Percentiles rank a stretch among this genome's conserved stretches.
phyloP scores from a whole-genome alignment of 1,139 yeast species.

The Suzukiozyma palmioleophila region DNA sequence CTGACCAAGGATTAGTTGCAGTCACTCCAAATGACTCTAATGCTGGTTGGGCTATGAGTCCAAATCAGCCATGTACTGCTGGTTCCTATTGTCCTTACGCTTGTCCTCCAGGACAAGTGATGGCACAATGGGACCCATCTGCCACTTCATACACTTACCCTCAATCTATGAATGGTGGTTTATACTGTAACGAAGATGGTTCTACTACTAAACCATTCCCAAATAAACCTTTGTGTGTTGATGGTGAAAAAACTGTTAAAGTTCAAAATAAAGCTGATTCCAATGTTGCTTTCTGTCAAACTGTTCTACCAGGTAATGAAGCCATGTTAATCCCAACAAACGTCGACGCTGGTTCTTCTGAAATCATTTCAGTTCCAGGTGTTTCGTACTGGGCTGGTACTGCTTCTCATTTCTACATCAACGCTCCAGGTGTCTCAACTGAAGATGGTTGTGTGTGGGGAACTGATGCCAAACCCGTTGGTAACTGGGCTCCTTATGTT shows the following conservation, averaged over 20 bases:
- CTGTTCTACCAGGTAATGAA: slow-evolving; percentile 89
- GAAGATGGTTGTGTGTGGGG: slow-evolving; percentile 89
- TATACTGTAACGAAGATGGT: slow-evolving; percentile 71
- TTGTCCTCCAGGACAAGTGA: slow-evolving; percentile 76
- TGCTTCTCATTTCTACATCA: slow-evolving; percentile 83
- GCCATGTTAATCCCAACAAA: slow-evolving; percentile 88
- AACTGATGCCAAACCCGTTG: slow-evolving; percentile 55
- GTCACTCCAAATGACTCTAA: slow-evolving; percentile 55
- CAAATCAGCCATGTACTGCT: slow-evolving; percentile 66
- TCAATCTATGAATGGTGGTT: slow-evolving; percentile 77
- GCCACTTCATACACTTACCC: slow-evolving; percentile 61
- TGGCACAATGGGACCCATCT: slow-evolving; percentile 72
- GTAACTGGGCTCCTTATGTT: slow-evolving; percentile 92
- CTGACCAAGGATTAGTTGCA: slow-evolving; percentile 59
- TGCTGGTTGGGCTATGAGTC: slow-evolving; percentile 88
- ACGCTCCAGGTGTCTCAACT: slow-evolving; percentile 78
- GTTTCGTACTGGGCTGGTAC: slow-evolving; percentile 68
- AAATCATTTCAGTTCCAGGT: slow-evolving; percentile 78
- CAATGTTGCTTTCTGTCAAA: slow-evolving; percentile 82
- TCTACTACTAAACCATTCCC: slow-evolving; percentile 58
- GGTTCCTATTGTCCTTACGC: slow-evolving; percentile 87
- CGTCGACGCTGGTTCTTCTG: slow-evolving; percentile 42
- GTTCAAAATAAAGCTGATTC: slow-evolving; percentile 53
- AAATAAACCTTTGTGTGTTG: slow-evolving; percentile 60
- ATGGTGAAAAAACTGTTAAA: slow-evolving; percentile 68